phyloP scores from a whole-genome alignment of 495 filamentous ascomycete genomes.

The Lasiosphaeria hispida region DNA sequence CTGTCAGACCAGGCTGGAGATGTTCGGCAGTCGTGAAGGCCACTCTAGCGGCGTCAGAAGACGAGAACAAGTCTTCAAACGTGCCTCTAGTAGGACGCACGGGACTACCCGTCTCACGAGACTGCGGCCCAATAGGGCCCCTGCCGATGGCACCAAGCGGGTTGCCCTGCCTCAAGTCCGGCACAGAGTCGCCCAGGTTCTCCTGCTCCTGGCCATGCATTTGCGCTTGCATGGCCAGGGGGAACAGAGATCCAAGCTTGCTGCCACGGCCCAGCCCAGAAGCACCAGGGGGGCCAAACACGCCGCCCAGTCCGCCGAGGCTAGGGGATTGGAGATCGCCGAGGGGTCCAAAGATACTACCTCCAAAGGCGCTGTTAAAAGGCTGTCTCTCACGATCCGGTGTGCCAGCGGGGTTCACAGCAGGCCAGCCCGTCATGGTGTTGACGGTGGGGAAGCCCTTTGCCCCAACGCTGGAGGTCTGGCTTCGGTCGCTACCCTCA shows the following conservation, averaged over 20 bases:
- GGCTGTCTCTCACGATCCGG: constrained; percentile 73
- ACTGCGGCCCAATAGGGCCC: constrained; percentile 45
- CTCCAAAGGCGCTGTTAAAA: constrained; percentile 61
- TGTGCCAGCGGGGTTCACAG: constrained; percentile 62
- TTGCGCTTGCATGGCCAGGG: constrained; percentile 83
- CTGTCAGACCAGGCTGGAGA: constrained; percentile 28
- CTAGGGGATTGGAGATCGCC: constrained; percentile 75
- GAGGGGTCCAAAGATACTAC: constrained; percentile 66
- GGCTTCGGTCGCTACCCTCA: constrained; percentile 78
- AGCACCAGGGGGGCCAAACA: constrained; percentile 44
- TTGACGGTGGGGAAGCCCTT: constrained; percentile 68
- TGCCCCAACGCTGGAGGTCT: constrained; percentile 79
- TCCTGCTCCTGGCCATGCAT: constrained; percentile 66
- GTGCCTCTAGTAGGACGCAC: constrained; percentile 55
- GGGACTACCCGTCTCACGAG: constrained; percentile 61
- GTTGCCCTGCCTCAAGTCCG: constrained; percentile 49
- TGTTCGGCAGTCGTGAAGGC: constrained; percentile 37
- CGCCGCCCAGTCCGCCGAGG: constrained; percentile 54
- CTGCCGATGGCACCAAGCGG: constrained; percentile 55
- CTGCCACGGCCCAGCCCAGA: constrained; percentile 65
- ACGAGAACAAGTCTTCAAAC: constrained; percentile 55
- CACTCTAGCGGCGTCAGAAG: constrained; percentile 34
- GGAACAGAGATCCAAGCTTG: constrained; percentile 85
- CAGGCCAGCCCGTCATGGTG: constrained; percentile 66
- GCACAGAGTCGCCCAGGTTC: constrained; percentile 47